phyloP scores from a whole-genome alignment of 768 basidiomycete genomes.

The Termitomyces sp. region DNA sequence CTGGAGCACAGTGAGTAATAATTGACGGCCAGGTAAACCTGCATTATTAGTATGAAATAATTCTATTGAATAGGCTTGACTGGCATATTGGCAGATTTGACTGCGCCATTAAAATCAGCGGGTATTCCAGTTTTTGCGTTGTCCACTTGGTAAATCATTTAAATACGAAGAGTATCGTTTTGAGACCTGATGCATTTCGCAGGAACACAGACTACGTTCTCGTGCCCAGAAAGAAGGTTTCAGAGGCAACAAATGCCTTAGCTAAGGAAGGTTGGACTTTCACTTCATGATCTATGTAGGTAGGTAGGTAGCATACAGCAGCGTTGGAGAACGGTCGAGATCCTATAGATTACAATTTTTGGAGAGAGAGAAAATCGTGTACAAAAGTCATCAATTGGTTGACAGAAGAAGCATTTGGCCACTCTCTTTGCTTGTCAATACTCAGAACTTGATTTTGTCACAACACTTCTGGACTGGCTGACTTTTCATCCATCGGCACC shows the following conservation, averaged over 20 bases:
- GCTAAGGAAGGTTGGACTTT: constrained; percentile 52
- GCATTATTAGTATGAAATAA: background rate
- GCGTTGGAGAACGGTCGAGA: background rate
- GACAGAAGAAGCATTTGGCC: background rate
- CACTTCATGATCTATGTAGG: constrained; percentile 21
- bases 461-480: background rate
- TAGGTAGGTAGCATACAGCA: too few species aligned
- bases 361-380: background rate
- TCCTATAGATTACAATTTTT: background rate
- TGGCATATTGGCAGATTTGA: constrained; percentile 52
- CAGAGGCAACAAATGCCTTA: constrained; percentile 39
- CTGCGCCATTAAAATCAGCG: constrained; percentile 48
- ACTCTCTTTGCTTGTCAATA: background rate
- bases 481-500: background rate
- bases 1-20: constrained; percentile 58
- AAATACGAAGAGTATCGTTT: background rate
- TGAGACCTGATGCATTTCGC: background rate
- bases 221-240: constrained; percentile 41
- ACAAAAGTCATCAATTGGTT: constrained; percentile 1
- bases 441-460: background rate
- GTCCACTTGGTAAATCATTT: constrained; percentile 52
- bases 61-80: constrained; percentile 40
- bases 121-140: constrained; percentile 55
- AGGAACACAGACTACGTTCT: constrained; percentile 71
- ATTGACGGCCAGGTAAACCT: background rate